Conservation (phyloP, 2,329 filamentous ascomycete species). For the Neocucurbitaria cava region DNA sequence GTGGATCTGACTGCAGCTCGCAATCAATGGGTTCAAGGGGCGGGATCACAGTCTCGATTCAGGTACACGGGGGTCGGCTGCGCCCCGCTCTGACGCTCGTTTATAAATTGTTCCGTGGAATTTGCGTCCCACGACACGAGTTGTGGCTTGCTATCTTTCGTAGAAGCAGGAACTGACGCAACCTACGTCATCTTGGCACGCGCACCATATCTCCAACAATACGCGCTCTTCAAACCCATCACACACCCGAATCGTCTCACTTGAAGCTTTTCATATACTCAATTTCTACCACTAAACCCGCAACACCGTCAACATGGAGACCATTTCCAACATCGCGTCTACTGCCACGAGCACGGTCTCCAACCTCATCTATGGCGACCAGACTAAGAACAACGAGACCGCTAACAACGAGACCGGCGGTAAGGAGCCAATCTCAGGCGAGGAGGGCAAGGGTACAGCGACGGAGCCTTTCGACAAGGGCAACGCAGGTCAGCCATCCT, state of each 20-base stretch:
- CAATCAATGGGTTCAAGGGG: conserved; percentile 8
- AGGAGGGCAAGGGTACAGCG: conserved; percentile 69
- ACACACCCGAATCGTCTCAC: conserved; percentile 2
- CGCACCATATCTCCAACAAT: conserved; percentile 17
- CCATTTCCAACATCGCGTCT: conserved; percentile 45
- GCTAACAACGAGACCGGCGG: conserved; percentile 48
- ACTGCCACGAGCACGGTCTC: conserved; percentile 35
- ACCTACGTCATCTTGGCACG: conserved; percentile 25
- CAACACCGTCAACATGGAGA: conserved; percentile 42
- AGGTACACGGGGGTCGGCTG: conserved; percentile 6
- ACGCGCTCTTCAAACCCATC: conserved; percentile 8
- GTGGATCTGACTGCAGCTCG: background rate
- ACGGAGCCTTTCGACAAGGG: conserved; percentile 82
- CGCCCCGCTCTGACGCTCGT: conserved; percentile 22
- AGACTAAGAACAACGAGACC: conserved; percentile 42
- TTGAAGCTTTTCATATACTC: background rate
- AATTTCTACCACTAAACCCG: conserved; percentile 2
- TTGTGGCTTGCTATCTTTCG: conserved; percentile 15
- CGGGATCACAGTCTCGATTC: conserved; percentile 4
- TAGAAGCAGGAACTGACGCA: conserved; percentile 11
- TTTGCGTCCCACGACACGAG: conserved; percentile 14
- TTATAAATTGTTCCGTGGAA: conserved; percentile 19
- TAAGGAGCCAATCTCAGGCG: conserved; percentile 76
- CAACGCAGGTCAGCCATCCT: conserved; percentile 54
- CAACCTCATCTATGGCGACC: conserved; percentile 49